phyloP scores from a whole-genome alignment of 2,329 filamentous ascomycete species.

The Ceratocystis huliohia region DNA sequence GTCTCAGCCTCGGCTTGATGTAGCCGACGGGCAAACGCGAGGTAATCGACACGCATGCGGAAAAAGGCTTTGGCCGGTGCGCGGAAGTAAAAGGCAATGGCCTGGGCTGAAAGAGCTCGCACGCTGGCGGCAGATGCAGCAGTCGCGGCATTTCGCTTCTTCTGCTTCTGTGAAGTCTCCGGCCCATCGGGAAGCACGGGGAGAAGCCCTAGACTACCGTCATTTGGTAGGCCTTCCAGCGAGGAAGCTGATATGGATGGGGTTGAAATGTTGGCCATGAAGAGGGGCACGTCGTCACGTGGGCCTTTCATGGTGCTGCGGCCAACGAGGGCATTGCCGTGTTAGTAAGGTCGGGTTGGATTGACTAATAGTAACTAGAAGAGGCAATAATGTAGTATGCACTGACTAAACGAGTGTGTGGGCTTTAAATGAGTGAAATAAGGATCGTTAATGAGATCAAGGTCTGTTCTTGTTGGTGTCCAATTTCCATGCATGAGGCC shows the following conservation, averaged over 20 bases:
- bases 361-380: neutral
- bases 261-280: neutral
- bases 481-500: neutral
- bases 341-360: neutral
- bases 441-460: neutral
- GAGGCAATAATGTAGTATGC: neutral
- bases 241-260: neutral
- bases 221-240: neutral
- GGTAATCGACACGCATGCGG: conserved; percentile 75
- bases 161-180: conserved; percentile 33
- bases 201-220: conserved; percentile 35
- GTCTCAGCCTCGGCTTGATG: conserved; percentile 13
- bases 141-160: conserved; percentile 38
- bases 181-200: conserved; percentile 31
- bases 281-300: conserved; percentile 4
- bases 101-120: conserved; percentile 68
- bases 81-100: conserved; percentile 82
- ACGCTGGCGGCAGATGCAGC: conserved; percentile 78
- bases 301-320: conserved; percentile 7
- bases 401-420: conserved; percentile 10
- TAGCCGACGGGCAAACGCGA: conserved; percentile 40
- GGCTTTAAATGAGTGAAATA: neutral
- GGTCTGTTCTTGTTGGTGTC: neutral
- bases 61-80: conserved; percentile 90
- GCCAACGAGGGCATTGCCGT: neutral